Evolutionary conservation across 805 yeast genomes (phyloP), one percentile per base, ranked within the genome.

Genomic region (Komagataella kurtzmanii): DNA sequence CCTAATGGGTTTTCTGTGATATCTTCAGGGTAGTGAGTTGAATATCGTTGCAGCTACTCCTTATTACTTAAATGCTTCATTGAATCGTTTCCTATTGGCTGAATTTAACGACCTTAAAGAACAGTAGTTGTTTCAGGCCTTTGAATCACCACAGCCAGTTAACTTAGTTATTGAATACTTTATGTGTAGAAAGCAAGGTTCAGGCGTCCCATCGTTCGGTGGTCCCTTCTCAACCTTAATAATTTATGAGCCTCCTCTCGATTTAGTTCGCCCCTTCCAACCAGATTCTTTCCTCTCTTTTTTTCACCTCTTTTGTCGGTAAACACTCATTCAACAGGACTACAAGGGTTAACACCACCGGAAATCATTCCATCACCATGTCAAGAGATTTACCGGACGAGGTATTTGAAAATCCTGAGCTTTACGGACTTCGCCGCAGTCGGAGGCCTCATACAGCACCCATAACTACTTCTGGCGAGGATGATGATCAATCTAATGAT

Each of bases 381-480:
- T 30, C 40, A 30, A 30, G 45, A 52, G 71, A 66, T 49, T 60
- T 78, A 47, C 73, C 75, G 12, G 74, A 71, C 46, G 89, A 82
- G 54, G 76, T 83, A 17, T 71, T 77, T 51, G 75, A 71, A 50
- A 81, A 85, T 62, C 95, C 95, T 1, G 95, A 85, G 61, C 71
- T 86, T n/a, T 86, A 86, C 58, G 95, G 95, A 1, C 71, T 86
- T 51, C 77, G 95, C 66, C 75, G 95, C 57, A 83, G 90, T 3
- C 80, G 81, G 46, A 72, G 93, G 59, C 79, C 83, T 7, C 71
- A 81, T 54, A 58, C 67, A 3, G 60, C 59, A 47, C 69, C 70
- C 17, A 66, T 56, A 10, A 60, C 66, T 6, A 52, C 66, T 17
- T 57, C 69, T 1, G 65, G 64, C 30, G 74, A 71, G 24, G 66